These are phyloP conservation scores for Populus euphratica DNA, from an alignment of 345 rosid species.

Conservation along the genomic window DNA sequence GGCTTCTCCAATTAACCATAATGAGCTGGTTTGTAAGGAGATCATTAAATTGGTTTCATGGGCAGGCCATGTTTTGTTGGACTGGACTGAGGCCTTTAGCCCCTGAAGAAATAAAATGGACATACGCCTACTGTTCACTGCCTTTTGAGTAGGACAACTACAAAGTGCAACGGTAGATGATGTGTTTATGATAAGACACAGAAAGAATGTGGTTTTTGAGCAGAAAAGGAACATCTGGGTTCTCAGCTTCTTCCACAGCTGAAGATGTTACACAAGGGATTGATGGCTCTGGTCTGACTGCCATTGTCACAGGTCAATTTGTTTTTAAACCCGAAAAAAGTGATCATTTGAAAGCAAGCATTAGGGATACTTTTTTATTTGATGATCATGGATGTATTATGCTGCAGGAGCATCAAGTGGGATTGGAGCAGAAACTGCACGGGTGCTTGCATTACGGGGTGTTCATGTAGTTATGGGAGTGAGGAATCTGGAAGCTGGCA, in stretches of 20 bases:
- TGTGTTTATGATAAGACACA: neutral
- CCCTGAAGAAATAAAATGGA: neutral
- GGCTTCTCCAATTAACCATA: neutral
- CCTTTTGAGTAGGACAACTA: neutral
- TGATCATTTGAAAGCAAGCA: neutral
- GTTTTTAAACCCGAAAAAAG: neutral
- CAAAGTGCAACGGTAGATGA: neutral
- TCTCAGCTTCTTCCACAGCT: constrained; percentile 69
- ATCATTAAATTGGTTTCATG: neutral
- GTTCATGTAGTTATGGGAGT: constrained; percentile 10
- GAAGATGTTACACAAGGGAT: constrained; percentile 74
- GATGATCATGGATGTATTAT: neutral
- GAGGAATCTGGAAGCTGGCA: constrained; percentile 13
- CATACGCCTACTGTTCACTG: neutral
- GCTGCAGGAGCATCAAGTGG: constrained; percentile 73
- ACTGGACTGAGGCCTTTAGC: neutral
- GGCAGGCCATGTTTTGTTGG: neutral
- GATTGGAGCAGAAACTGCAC: constrained; percentile 62
- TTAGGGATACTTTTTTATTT: neutral
- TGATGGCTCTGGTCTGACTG: constrained; percentile 70
- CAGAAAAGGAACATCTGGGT: constrained; percentile 65
- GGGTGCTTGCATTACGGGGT: constrained; percentile 14
- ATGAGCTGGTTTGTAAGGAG: neutral
- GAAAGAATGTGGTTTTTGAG: constrained; percentile 50
- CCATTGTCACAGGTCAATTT: constrained; percentile 60